phyloP scores from a whole-genome alignment of 257 asterid species.

The Leptodermis oblonga region DNA sequence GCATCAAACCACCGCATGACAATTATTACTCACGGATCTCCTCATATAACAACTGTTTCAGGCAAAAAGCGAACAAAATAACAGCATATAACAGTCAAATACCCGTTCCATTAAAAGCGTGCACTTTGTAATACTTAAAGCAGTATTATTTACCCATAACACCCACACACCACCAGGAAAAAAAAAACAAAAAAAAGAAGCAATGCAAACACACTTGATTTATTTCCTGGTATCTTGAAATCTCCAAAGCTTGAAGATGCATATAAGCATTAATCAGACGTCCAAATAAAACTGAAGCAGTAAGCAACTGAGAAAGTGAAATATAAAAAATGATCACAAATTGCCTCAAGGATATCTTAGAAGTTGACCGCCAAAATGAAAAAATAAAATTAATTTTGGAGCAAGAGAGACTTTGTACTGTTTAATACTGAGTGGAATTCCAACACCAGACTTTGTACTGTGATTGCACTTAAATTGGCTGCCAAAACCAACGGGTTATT shows the following conservation, averaged over 20 bases:
- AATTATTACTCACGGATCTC: too few relatives aligned
- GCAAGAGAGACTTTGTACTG: slow-evolving; percentile 77
- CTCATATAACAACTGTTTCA: not conserved
- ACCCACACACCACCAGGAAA: too few relatives aligned
- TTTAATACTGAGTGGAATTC: slow-evolving; percentile 89
- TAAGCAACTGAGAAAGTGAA: slow-evolving; percentile 60
- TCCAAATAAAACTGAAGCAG: slow-evolving; percentile 78
- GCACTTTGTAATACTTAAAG: too few relatives aligned
- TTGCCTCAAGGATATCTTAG: slow-evolving; percentile 10
- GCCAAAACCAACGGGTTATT: slow-evolving; percentile 90
- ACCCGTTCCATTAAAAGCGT: not conserved
- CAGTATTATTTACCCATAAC: too few relatives aligned
- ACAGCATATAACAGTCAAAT: not conserved
- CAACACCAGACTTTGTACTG: slow-evolving; percentile 71
- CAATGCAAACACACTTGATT: too few relatives aligned
- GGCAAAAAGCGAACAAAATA: not conserved
- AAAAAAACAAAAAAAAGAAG: too few relatives aligned
- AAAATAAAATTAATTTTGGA: slow-evolving; percentile 12
- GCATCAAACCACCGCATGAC: not conserved
- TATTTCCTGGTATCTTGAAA: slow-evolving; percentile 79
- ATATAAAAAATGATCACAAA: slow-evolving; percentile 9
- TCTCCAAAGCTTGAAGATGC: slow-evolving; percentile 77
- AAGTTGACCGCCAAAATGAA: slow-evolving; percentile 10
- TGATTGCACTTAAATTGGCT: slow-evolving; percentile 88
- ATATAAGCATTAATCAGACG: slow-evolving; percentile 84